Conservation (phyloP, 2,329 filamentous ascomycete species). For the Fonsecaea pugnacius region DNA sequence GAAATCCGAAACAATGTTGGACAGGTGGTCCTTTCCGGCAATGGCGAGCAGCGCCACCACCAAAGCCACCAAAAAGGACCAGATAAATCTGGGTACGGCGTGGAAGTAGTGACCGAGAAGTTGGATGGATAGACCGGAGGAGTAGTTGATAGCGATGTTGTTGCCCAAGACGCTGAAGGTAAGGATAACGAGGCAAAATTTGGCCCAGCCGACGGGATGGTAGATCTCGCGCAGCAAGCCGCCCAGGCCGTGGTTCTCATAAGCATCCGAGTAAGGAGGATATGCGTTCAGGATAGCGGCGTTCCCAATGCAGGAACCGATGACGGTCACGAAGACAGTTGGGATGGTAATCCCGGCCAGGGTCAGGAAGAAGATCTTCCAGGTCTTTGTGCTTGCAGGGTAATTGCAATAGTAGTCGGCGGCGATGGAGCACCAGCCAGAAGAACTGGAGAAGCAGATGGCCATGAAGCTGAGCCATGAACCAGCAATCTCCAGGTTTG, state of each 20-base stretch:
- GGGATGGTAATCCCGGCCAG: slow-evolving; percentile 31
- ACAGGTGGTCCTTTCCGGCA: slow-evolving; percentile 49
- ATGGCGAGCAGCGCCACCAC: slow-evolving; percentile 51
- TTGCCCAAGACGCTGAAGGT: slow-evolving; percentile 41
- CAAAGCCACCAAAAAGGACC: slow-evolving; percentile 51
- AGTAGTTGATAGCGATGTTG: slow-evolving; percentile 51
- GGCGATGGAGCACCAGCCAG: slow-evolving; percentile 37
- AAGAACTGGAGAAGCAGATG: slow-evolving; percentile 35
- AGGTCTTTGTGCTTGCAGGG: slow-evolving; percentile 32
- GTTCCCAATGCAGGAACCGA: slow-evolving; percentile 50
- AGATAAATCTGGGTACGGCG: slow-evolving; percentile 58
- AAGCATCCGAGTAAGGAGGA: slow-evolving; percentile 43
- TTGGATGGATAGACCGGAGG: slow-evolving; percentile 51
- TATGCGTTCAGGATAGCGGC: slow-evolving; percentile 44
- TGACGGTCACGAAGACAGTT: slow-evolving; percentile 48
- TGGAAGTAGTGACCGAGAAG: slow-evolving; percentile 54
- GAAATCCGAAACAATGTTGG: slow-evolving; percentile 52
- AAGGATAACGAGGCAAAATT: slow-evolving; percentile 48
- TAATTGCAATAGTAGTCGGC: slow-evolving; percentile 39
- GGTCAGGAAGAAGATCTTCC: slow-evolving; percentile 35
- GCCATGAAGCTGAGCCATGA: slow-evolving; percentile 36
- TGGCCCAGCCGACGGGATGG: slow-evolving; percentile 54
- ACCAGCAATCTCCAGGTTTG: slow-evolving; percentile 44
- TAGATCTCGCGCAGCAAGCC: slow-evolving; percentile 54
- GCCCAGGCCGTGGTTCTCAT: slow-evolving; percentile 53